phyloP scores from a whole-genome alignment of 139 green algal species.

The Micromonas commoda region DNA sequence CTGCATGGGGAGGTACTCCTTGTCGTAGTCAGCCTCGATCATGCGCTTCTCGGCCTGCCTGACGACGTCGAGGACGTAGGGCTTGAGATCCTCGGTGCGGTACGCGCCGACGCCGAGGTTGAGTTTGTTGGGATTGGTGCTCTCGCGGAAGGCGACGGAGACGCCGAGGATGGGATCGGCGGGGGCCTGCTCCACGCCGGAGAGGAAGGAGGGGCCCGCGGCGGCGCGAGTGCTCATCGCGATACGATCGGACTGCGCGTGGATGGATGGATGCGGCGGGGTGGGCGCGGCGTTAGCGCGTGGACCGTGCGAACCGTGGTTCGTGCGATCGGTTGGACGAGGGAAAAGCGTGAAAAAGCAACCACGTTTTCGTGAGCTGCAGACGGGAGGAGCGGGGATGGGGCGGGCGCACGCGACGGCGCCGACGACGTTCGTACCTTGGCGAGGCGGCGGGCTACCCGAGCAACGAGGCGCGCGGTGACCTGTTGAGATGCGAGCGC shows the following conservation, averaged over 20 bases:
- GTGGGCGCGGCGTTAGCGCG: no score
- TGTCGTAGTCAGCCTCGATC: constrained; percentile 73
- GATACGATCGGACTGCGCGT: not conserved
- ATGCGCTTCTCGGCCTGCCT: constrained; percentile 87
- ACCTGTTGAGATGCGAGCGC: no score
- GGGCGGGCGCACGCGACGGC: no score
- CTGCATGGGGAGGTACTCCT: constrained; percentile 95
- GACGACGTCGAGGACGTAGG: constrained; percentile 88
- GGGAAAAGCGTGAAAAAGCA: no score
- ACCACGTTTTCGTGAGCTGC: no score
- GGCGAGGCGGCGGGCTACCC: no score
- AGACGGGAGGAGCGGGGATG: no score
- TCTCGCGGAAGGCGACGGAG: constrained; percentile 79
- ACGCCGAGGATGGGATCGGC: constrained; percentile 88
- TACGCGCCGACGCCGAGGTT: constrained; percentile 83
- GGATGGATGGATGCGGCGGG: not conserved
- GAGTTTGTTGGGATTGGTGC: constrained; percentile 70
- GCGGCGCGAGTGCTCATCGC: not conserved
- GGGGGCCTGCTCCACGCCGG: not conserved
- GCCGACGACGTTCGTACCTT: no score
- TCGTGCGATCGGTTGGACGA: no score
- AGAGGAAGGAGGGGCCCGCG: not conserved
- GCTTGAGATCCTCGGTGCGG: constrained; percentile 68
- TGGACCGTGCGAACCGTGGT: no score
- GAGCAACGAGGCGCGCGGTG: no score